phyloP scores from a whole-genome alignment of 2,329 filamentous ascomycete species.

The Hypoxylon rubiginosum region DNA sequence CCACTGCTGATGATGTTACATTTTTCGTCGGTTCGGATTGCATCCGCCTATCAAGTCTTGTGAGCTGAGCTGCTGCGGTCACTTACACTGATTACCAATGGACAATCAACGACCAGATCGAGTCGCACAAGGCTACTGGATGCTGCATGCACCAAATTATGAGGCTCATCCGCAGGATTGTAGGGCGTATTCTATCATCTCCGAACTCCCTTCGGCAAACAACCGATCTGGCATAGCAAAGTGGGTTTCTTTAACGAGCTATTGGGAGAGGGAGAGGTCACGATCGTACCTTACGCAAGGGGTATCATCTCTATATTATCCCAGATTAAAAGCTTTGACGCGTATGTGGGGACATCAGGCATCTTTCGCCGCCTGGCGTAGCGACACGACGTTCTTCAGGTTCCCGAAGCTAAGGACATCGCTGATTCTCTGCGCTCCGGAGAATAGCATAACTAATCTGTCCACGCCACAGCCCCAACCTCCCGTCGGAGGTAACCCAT shows the following conservation, averaged over 20 bases:
- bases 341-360: conserved; percentile 4
- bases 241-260: neutral
- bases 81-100: neutral
- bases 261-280: no score
- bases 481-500: conserved; percentile 93
- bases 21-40: no score
- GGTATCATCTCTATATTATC: conserved; percentile 38
- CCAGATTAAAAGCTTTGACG: conserved; percentile 8
- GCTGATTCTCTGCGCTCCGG: conserved; percentile 81
- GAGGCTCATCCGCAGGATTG: neutral
- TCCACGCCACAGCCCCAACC: conserved; percentile 97
- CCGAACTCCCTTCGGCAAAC: neutral
- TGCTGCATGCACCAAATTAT: neutral
- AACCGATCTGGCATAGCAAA: neutral
- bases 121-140: neutral
- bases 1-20: no score
- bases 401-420: conserved; percentile 93
- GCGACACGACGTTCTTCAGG: conserved; percentile 74
- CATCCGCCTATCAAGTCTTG: no score
- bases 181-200: no score
- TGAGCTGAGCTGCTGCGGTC: neutral
- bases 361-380: conserved; percentile 55
- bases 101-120: neutral
- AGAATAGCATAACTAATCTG: conserved; percentile 90
- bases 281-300: conserved; percentile 10